phyloP scores from a whole-genome alignment of 805 yeast genomes.

The Sporopachydermia quercuum region DNA sequence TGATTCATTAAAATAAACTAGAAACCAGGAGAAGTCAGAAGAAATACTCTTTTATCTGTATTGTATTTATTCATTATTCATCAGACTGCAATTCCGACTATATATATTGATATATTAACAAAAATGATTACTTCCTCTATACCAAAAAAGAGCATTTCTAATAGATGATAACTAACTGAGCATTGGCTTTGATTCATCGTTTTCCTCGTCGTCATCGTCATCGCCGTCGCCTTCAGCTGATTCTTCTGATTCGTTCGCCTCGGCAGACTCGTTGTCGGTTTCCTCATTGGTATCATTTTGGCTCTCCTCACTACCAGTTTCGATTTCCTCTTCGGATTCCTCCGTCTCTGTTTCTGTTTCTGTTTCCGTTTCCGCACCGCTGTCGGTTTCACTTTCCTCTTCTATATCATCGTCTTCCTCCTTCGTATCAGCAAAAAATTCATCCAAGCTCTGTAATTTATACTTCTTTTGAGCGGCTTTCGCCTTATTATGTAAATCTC shows the following conservation, averaged over 20 bases:
- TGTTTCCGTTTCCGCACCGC: slow-evolving; percentile 14
- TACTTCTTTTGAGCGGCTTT: slow-evolving; percentile 25
- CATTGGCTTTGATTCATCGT: too few relatives aligned
- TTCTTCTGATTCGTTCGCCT: slow-evolving; percentile 18
- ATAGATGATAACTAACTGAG: too few relatives aligned
- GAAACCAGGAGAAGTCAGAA: too few relatives aligned
- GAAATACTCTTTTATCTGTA: too few relatives aligned
- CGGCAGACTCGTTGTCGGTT: slow-evolving; percentile 20
- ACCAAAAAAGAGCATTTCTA: too few relatives aligned
- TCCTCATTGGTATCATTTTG: slow-evolving; percentile 17
- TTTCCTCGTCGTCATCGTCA: too few relatives aligned
- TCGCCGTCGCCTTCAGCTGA: too few relatives aligned
- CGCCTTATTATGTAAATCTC: slow-evolving; percentile 9
- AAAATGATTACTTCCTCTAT: too few relatives aligned
- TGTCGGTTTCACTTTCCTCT: slow-evolving; percentile 5
- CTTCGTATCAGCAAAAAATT: slow-evolving; percentile 47
- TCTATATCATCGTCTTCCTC: slow-evolving; percentile 13
- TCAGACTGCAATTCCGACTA: too few relatives aligned
- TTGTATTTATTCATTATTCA: too few relatives aligned
- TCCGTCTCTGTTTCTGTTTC: slow-evolving; percentile 17
- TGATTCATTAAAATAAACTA: too few relatives aligned
- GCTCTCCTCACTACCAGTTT: slow-evolving; percentile 15
- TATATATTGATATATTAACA: too few relatives aligned
- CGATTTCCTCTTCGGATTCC: slow-evolving; percentile 17
- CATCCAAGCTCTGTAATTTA: slow-evolving; percentile 70